A percentile compares a stretch with the other conserved stretches of the same genome.
Evolutionary conservation across 2,329 filamentous ascomycete species (phyloP).

Genomic region (Neocatenulostroma microsporum): DNA sequence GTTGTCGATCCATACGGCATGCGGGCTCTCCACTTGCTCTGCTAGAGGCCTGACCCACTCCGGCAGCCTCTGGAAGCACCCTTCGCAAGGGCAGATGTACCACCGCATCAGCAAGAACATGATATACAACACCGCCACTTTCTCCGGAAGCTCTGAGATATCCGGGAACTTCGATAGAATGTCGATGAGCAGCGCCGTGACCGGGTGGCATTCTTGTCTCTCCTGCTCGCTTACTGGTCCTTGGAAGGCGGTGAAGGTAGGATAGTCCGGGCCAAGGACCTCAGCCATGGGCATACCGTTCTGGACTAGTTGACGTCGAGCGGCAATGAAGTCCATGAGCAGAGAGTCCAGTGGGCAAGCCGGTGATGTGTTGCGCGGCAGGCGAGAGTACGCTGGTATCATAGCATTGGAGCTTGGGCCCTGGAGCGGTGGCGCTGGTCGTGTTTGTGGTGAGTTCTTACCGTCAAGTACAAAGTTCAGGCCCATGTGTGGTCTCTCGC

Average conservation of each 20-base stretch:
- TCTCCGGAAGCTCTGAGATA: conserved; percentile 69
- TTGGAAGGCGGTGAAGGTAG: conserved; percentile 68
- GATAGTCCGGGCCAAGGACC: conserved; percentile 69
- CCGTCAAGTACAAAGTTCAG: conserved; percentile 11
- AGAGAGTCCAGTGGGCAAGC: conserved; percentile 72
- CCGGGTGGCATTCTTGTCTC: conserved; percentile 53
- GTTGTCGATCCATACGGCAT: conserved; percentile 78
- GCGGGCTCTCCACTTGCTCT: conserved; percentile 57
- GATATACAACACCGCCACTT: conserved; percentile 70
- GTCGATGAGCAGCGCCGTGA: conserved; percentile 79
- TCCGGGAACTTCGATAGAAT: conserved; percentile 78
- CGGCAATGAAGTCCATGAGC: conserved; percentile 69
- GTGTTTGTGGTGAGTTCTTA: conserved; percentile 3
- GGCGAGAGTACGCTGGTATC: conserved; percentile 24
- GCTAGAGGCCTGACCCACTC: conserved; percentile 61
- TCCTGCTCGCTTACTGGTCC: conserved; percentile 46
- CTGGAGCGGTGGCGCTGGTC: conserved; percentile 30
- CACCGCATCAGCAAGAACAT: conserved; percentile 83
- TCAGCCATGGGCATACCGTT: conserved; percentile 58
- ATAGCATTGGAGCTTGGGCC: conserved; percentile 6
- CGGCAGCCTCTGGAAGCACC: conserved; percentile 72
- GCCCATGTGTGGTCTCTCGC: conserved; percentile 7
- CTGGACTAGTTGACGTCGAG: conserved; percentile 57
- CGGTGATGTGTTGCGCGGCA: conserved; percentile 51
- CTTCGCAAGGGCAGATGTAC: conserved; percentile 69